phyloP scores from a whole-genome alignment of 2,329 filamentous ascomycete species.

The Trichoderma sp. region DNA sequence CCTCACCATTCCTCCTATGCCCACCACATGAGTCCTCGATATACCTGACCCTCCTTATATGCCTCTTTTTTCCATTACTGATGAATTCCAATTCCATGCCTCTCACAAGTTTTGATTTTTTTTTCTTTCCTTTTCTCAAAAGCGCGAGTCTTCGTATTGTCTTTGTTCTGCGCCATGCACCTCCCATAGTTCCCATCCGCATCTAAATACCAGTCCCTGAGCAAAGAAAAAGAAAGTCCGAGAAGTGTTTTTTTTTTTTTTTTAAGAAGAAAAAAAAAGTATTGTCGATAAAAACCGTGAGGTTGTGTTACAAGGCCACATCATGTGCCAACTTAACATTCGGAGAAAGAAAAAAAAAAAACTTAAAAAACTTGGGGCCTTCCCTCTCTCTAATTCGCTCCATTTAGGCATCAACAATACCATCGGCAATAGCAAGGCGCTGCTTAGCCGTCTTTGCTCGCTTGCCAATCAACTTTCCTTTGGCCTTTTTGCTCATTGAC shows the following conservation, averaged over 20 bases:
- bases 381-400: neutral
- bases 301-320: conserved; percentile 5
- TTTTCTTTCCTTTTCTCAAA: neutral
- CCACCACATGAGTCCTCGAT: neutral
- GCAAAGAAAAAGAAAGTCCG: neutral
- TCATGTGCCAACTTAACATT: neutral
- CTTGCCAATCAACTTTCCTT: conserved; percentile 54
- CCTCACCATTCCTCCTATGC: neutral
- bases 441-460: conserved; percentile 70
- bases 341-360: neutral
- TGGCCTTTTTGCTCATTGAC: conserved; percentile 55
- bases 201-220: conserved; percentile 12
- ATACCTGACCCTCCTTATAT: neutral
- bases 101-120: neutral
- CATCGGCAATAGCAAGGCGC: conserved; percentile 67
- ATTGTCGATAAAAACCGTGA: conserved; percentile 19
- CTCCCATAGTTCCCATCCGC: conserved; percentile 4
- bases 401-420: conserved; percentile 42
- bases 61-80: neutral
- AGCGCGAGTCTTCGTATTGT: neutral
- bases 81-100: neutral
- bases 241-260: neutral
- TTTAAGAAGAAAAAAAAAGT: neutral
- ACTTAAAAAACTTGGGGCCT: neutral
- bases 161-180: conserved; percentile 13